A percentile compares a stretch with the other conserved stretches of the same genome.
Conservation (phyloP, 2,329 filamentous ascomycete species). For the Ilyonectria mors-panacis region DNA sequence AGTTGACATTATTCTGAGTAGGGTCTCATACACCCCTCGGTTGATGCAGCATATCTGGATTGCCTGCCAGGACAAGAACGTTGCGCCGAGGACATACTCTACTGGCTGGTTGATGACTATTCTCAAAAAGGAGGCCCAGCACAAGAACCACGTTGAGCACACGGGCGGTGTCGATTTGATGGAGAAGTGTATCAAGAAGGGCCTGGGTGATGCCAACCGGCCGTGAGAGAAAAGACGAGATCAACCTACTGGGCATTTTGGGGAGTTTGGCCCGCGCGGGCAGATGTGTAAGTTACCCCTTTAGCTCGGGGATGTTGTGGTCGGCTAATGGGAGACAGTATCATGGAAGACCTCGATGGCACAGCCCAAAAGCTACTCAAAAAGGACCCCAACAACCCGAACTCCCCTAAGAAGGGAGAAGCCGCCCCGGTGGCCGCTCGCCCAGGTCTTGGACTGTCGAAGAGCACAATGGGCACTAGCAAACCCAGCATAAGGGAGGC, state of each 20-base stretch:
- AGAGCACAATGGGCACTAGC: slow-evolving; percentile 70
- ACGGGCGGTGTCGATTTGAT: slow-evolving; percentile 85
- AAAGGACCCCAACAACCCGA: slow-evolving; percentile 87
- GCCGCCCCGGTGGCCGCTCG: slow-evolving; percentile 55
- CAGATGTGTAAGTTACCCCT: slow-evolving; percentile 73
- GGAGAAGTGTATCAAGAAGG: slow-evolving; percentile 91
- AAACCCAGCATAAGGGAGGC: slow-evolving; percentile 84
- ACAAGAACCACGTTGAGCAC: slow-evolving; percentile 89
- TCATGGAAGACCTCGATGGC: slow-evolving; percentile 83
- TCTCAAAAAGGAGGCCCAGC: slow-evolving; percentile 80
- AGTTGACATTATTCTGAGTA: slow-evolving; percentile 84
- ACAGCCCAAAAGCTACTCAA: slow-evolving; percentile 86
- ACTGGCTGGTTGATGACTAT: slow-evolving; percentile 88
- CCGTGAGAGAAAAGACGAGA: slow-evolving; percentile 88
- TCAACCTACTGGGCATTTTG: slow-evolving; percentile 90
- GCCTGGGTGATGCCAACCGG: slow-evolving; percentile 90
- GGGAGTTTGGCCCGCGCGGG: slow-evolving; percentile 81
- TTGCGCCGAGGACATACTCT: slow-evolving; percentile 84
- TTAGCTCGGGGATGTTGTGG: neutral
- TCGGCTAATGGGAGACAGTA: slow-evolving; percentile 62
- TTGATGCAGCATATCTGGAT: slow-evolving; percentile 88
- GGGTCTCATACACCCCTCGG: slow-evolving; percentile 83
- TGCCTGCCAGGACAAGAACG: slow-evolving; percentile 93
- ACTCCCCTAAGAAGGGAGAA: slow-evolving; percentile 71
- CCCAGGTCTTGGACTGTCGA: slow-evolving; percentile 73